Evolutionary conservation across 2,329 filamentous ascomycete species (phyloP), one percentile per base, ranked within the genome.

Genomic region (Venturiaceae sp.): DNA sequence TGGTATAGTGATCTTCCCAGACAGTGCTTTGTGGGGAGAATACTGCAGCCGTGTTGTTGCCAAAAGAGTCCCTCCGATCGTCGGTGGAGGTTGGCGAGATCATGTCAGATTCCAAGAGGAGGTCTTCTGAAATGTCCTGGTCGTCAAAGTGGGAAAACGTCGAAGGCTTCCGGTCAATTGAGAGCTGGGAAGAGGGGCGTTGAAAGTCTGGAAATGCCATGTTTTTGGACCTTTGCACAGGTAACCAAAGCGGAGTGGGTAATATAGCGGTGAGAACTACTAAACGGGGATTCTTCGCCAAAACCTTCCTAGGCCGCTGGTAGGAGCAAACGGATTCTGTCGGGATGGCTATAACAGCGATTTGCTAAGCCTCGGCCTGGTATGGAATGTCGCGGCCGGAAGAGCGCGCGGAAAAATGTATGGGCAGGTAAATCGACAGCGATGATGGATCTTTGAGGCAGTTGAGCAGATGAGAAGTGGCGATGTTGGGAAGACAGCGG

Each of bases 21-120:
- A 69, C 70, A 60, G 77, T 73, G 61, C 75, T 76, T 62, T 77
- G 75, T 66, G 79, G 77, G 60, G 79, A 77, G 67, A 78, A 80
- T 66, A 78, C 75, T 63, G 79, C 75, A 65, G 70, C 67, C 63
- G 75, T 72, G 63, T 72, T 71, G 63, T 77, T 77, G 63, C 75
- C 71, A 65, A 77, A 75, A 57, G 76, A 77, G 41, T 72, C 65
- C 59, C 73, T 69, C 60, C 74, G 72, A 63, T 71, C 71, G 63
- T 36, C 58, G 37, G 75, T 71, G 58, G 57, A 57, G 64, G 74
- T 69, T 62, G 77, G 73, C 63, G 76, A 74, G 67, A 81, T 77
- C 62, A 79, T 74, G 67, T 65, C 72, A 50, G 77, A 71, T 66
- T 82, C 79, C 55, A 81, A 69, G 55, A 79, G 77, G 64, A 74